Evolutionary conservation across 768 basidiomycete genomes (phyloP), one percentile per base, ranked within the genome.

Genomic region (Sutorius australiensis): DNA sequence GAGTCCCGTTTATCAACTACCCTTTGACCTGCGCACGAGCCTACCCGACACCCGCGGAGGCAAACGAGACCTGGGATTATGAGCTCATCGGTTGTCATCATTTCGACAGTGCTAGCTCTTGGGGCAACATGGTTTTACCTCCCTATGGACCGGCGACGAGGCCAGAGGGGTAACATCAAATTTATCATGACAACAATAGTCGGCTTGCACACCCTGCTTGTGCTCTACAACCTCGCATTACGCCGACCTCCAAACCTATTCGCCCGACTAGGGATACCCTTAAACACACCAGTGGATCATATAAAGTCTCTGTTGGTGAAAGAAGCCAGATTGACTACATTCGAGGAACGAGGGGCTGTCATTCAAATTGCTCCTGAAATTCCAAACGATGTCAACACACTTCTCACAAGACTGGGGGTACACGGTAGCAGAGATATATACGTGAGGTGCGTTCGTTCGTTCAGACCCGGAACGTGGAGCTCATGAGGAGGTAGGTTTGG

Each of bases 161-260:
- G 33, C 41, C 40, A 43, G 21, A 34, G 28, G 17, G 17, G 45
- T 27, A 33, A 17, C 4, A 12, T 49, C 14, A 44, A 5, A 41
- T 36, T 55, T 10, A 13, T 59, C 9, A 54, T 60, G 55, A 51
- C 41, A n/a, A 42, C 54, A 33, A 51, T 47, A 30, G 50, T 54
- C 0, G 46, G 52, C 42, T 51, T 62, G 43, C 62, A 67, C 30
- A 50, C 57, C 24, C 33, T 64, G 9, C 41, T 64, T 36, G 21
- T 54, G 14, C 47, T 68, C 3, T 61, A 42, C 34, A 51, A 50
- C 48, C 17, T 67, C 28, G 52, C 41, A 7, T 46, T 56, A 0
- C 34, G n/a, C 46, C 76, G 75, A 46, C 84, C 87, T 9, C 75
- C 76, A 42, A 89, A 89, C 61, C 63, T 90, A 31, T 90, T 87